A percentile compares a stretch with the other conserved stretches of the same genome.
Evolutionary conservation across 805 yeast genomes (phyloP).

Genomic region (Helenozyma rhizophorensis): DNA sequence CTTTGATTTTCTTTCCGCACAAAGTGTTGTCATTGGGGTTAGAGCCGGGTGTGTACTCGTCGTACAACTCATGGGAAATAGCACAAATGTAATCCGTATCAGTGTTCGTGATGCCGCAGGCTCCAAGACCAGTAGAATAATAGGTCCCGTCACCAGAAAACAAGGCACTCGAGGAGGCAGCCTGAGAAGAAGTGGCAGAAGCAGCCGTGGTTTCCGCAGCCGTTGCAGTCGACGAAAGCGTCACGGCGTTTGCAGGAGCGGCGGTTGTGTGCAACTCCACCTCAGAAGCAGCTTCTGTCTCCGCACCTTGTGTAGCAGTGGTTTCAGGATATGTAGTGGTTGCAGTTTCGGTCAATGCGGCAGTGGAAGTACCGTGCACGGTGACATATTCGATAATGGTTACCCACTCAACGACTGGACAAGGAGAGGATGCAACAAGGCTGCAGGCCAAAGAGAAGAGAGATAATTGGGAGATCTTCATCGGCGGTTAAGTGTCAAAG

Average conservation of each 20-base stretch:
- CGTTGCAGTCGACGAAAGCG: constrained; percentile 2
- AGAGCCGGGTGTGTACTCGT: constrained; percentile 25
- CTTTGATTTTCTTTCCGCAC: constrained; percentile 51
- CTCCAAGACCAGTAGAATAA: constrained; percentile 45
- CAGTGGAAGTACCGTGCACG: too few species aligned
- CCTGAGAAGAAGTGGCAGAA: constrained; percentile 2
- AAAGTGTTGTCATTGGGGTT: constrained; percentile 44
- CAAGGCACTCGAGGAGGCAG: constrained; percentile 10
- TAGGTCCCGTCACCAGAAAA: constrained; percentile 47
- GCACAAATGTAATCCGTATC: constrained; percentile 53
- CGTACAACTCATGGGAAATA: constrained; percentile 40
- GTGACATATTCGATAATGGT: constrained; percentile 13
- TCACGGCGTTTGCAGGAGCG: neutral
- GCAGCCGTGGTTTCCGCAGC: constrained; percentile 1
- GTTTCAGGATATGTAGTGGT: neutral
- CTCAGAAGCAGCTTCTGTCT: neutral
- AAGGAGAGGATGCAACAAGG: too few species aligned
- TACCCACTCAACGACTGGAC: constrained; percentile 6
- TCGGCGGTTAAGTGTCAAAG: too few species aligned
- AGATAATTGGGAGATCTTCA: too few species aligned
- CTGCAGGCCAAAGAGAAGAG: too few species aligned
- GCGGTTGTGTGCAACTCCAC: neutral
- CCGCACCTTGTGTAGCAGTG: constrained; percentile 1
- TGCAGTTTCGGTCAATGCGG: constrained; percentile 1
- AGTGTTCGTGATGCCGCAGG: constrained; percentile 48